Evolutionary conservation across 495 filamentous ascomycete genomes (phyloP).

Genomic region (Aspergillus campestris): DNA sequence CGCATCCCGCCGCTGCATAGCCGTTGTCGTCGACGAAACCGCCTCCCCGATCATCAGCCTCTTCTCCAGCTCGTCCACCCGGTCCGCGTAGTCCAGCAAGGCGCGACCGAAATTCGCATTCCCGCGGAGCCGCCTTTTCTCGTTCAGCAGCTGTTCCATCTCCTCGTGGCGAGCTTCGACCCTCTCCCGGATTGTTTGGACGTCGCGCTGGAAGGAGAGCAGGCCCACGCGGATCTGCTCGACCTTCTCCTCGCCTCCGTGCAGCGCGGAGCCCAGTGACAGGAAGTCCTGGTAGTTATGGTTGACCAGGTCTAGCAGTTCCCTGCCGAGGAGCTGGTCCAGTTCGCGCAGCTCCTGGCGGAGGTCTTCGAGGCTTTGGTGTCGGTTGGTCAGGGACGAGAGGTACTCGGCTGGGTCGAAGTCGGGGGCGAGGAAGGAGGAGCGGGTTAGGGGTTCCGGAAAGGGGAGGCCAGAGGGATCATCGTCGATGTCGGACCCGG

Average conservation of each 20-base stretch:
- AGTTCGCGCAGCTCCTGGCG: conserved; percentile 74
- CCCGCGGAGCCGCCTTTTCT: conserved; percentile 43
- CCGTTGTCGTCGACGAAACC: background rate
- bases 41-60: conserved; percentile 48
- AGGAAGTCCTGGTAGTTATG: conserved; percentile 88
- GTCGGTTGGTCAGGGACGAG: conserved; percentile 70
- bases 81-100: conserved; percentile 62
- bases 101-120: conserved; percentile 52
- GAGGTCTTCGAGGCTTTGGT: conserved; percentile 93
- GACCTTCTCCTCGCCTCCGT: conserved; percentile 82
- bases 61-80: conserved; percentile 67
- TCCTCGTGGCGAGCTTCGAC: conserved; percentile 47
- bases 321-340: conserved; percentile 63
- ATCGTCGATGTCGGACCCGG: conserved; percentile 48
- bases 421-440: conserved; percentile 64
- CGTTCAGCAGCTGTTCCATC: conserved; percentile 44
- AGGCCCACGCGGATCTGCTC: conserved; percentile 87
- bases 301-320: conserved; percentile 90
- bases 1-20: too few species aligned
- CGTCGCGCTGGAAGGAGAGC: conserved; percentile 72
- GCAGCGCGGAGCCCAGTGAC: conserved; percentile 68
- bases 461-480: conserved; percentile 68
- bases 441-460: conserved; percentile 68
- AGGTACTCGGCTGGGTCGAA: conserved; percentile 83
- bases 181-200: conserved; percentile 48